Conservation (phyloP, 192 early-diverging fungal species). For the Entomortierella beljakovae region DNA sequence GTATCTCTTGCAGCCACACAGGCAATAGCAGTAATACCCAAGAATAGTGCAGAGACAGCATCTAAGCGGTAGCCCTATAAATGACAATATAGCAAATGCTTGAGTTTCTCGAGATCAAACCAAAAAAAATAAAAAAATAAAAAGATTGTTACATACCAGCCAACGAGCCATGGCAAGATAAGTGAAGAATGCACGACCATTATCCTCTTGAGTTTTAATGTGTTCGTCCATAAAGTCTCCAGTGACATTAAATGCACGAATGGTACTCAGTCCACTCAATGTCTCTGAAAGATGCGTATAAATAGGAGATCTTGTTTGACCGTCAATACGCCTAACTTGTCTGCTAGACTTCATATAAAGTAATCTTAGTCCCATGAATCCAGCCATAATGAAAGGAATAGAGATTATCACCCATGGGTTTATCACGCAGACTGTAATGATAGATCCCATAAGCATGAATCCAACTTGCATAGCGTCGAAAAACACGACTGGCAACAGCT, state of each 20-base stretch:
- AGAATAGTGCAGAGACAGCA: constrained; percentile 57
- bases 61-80: constrained; percentile 61
- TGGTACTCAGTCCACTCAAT: constrained; percentile 72
- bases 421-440: constrained; percentile 69
- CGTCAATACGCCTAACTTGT: constrained; percentile 79
- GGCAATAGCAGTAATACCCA: constrained; percentile 58
- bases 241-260: constrained; percentile 72
- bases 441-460: constrained; percentile 72
- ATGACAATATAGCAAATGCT: constrained; percentile 52
- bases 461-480: constrained; percentile 70
- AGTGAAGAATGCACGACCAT: constrained; percentile 67
- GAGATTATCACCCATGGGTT: constrained; percentile 70
- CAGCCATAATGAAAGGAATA: constrained; percentile 57
- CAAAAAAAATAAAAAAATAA: background rate
- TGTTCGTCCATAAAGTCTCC: constrained; percentile 66
- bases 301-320: constrained; percentile 71
- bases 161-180: constrained; percentile 63
- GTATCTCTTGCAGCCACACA: constrained; percentile 56
- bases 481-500: constrained; percentile 65
- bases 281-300: constrained; percentile 70
- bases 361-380: constrained; percentile 62
- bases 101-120: background rate
- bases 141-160: constrained; percentile 42
- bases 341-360: constrained; percentile 67
- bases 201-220: constrained; percentile 68